Evolutionary conservation across 495 filamentous ascomycete genomes (phyloP), one percentile per base, ranked within the genome.

Genomic region (Hypoxylon rickii): DNA sequence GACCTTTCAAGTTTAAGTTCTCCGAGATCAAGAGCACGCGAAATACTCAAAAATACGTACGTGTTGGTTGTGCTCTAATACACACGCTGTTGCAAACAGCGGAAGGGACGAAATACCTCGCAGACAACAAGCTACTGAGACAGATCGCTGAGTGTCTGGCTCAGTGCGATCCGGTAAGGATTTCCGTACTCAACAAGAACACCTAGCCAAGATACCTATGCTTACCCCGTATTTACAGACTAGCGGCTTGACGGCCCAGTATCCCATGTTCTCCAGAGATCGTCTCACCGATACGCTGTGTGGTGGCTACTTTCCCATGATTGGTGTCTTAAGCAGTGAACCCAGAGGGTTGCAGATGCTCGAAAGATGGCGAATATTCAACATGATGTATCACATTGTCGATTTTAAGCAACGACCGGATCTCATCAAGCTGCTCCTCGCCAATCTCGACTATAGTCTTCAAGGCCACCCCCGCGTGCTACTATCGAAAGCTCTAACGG

Each of bases 321-420:
- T 98, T 6, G 94, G 94, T 10, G 85, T 86, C 11, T 68, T 98
- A 52, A 96, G 88, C 66, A 85, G 84, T 36, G 90, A 96, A 68
- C 70, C 78, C 0, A 88, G 84, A 51, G 94, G 94, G 0, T 79
- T 97, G 20, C 81, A 84, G 58, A 96, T 97, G 83, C 86, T 98
- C 70, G 92, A 96, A 65, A 79, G 90, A 57, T 97, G 93, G 92
- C 89, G 89, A 55, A 93, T 97, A 79, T 87, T 96, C 67, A 97
- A 97, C 70, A 97, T 97, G 90, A 92, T 96, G 76, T 98, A 98
- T 68, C 93, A 97, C 66, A 94, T 98, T 63, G 83, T 96, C 48
- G 95, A 97, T 63, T 79, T 96, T 15, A 86, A 86, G 60, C 86
- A 90, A 67, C 87, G 95, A 2, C 90, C 93, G 38, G 94, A 98